Conservation (phyloP, 495 filamentous ascomycete species). For the Penicillium manginii region DNA sequence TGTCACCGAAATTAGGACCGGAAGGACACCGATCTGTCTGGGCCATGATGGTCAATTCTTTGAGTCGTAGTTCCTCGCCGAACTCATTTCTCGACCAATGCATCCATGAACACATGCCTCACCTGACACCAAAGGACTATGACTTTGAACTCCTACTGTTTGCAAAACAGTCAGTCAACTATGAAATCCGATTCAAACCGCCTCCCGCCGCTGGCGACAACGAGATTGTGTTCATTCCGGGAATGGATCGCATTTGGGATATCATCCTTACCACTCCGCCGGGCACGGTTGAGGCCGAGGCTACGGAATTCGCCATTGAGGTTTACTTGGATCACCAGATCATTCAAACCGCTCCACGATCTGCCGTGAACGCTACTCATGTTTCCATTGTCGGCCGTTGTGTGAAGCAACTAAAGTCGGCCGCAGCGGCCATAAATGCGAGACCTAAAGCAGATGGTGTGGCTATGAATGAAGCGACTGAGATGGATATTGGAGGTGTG, state of each 20-base stretch:
- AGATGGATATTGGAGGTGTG: slow-evolving; percentile 51
- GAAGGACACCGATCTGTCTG: slow-evolving; percentile 65
- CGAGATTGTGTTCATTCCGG: slow-evolving; percentile 57
- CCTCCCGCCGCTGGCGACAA: slow-evolving; percentile 42
- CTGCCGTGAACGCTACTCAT: slow-evolving; percentile 70
- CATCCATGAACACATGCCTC: slow-evolving; percentile 66
- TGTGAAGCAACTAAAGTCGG: slow-evolving; percentile 69
- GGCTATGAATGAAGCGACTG: slow-evolving; percentile 44
- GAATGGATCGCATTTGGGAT: slow-evolving; percentile 80
- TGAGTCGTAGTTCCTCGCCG: slow-evolving; percentile 43
- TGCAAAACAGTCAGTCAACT: slow-evolving; percentile 57
- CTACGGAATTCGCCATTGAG: slow-evolving; percentile 71
- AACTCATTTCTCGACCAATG: slow-evolving; percentile 71
- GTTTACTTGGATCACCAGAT: slow-evolving; percentile 68
- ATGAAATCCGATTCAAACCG: slow-evolving; percentile 49
- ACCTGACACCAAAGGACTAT: slow-evolving; percentile 64
- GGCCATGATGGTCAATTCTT: slow-evolving; percentile 61
- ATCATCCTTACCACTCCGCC: slow-evolving; percentile 73
- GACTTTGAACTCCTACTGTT: slow-evolving; percentile 70
- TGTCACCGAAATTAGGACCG: slow-evolving; percentile 55
- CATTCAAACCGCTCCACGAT: slow-evolving; percentile 43
- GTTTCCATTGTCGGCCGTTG: slow-evolving; percentile 77
- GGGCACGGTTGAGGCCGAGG: slow-evolving; percentile 68
- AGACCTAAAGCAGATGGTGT: slow-evolving; percentile 34
- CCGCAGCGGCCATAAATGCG: slow-evolving; percentile 63